Conservation (phyloP, 805 yeast genomes). For the Candida piceae region DNA sequence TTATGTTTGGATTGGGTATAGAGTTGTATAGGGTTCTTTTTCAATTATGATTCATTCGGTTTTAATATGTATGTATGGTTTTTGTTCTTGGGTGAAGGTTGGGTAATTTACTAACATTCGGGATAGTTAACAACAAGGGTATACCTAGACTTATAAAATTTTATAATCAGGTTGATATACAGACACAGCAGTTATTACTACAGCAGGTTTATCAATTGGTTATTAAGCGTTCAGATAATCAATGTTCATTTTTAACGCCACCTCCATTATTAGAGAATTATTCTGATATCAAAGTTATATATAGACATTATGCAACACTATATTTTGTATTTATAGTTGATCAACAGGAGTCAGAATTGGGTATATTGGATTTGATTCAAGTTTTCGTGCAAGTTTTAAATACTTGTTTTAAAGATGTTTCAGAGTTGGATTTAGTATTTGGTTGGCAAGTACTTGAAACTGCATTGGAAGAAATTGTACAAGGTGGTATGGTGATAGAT, state of each 20-base stretch:
- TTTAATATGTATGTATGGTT: slow-evolving; percentile 57
- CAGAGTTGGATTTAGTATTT: slow-evolving; percentile 94
- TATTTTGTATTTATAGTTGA: slow-evolving; percentile 95
- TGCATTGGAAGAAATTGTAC: slow-evolving; percentile 86
- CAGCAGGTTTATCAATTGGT: slow-evolving; percentile 80
- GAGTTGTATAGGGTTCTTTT: too few relatives aligned
- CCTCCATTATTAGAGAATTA: slow-evolving; percentile 68
- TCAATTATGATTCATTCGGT: slow-evolving; percentile 91
- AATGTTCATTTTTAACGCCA: slow-evolving; percentile 85
- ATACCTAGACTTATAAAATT: slow-evolving; percentile 85
- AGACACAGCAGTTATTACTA: slow-evolving; percentile 72
- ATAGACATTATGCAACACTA: slow-evolving; percentile 92
- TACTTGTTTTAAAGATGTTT: slow-evolving; percentile 88
- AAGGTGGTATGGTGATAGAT: slow-evolving; percentile 98
- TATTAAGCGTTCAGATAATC: slow-evolving; percentile 62
- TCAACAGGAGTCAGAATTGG: slow-evolving; percentile 91
- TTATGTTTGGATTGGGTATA: too few relatives aligned
- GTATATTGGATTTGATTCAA: slow-evolving; percentile 89
- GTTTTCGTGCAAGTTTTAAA: slow-evolving; percentile 95
- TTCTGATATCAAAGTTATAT: slow-evolving; percentile 81
- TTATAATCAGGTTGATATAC: slow-evolving; percentile 84
- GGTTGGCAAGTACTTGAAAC: slow-evolving; percentile 97
- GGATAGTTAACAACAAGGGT: slow-evolving; percentile 78
- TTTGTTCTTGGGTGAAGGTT: too few relatives aligned
- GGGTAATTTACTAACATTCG: too few relatives aligned